phyloP scores from a whole-genome alignment of 176 grass and related monocot genomes.

The Aegilops tauschii region DNA sequence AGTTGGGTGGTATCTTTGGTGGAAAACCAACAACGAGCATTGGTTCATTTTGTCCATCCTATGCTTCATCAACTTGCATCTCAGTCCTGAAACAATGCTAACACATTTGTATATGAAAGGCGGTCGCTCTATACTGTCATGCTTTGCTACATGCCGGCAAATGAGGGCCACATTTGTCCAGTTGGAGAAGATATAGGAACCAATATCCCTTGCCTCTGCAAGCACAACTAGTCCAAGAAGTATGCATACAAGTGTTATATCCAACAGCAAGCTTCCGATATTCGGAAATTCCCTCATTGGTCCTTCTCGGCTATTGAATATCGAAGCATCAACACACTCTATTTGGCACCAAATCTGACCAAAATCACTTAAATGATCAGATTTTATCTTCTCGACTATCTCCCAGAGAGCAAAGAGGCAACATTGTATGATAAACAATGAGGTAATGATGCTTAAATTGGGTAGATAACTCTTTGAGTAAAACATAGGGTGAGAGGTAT shows the following conservation, averaged over 20 bases:
- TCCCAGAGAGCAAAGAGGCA: too few relatives aligned
- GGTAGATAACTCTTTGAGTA: too few relatives aligned
- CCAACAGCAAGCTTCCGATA: background rate
- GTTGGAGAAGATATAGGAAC: background rate
- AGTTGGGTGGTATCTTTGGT: background rate
- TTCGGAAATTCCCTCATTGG: too few relatives aligned
- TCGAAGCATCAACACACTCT: too few relatives aligned
- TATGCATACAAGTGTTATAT: background rate
- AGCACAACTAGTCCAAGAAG: background rate
- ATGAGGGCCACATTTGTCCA: background rate
- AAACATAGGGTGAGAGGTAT: too few relatives aligned
- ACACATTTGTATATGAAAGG: background rate
- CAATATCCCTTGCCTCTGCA: background rate
- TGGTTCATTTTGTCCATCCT: background rate
- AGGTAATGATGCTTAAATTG: too few relatives aligned
- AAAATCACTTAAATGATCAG: too few relatives aligned
- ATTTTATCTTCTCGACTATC: too few relatives aligned
- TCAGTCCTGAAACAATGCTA: background rate
- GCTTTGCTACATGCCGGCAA: background rate
- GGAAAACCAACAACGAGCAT: background rate
- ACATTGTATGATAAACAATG: too few relatives aligned
- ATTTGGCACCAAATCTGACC: too few relatives aligned
- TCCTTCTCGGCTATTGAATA: too few relatives aligned
- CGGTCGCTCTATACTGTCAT: background rate
- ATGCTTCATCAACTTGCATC: background rate